Conservation (phyloP, 257 asterid species). For the Dorcoceras hygrometricum region DNA sequence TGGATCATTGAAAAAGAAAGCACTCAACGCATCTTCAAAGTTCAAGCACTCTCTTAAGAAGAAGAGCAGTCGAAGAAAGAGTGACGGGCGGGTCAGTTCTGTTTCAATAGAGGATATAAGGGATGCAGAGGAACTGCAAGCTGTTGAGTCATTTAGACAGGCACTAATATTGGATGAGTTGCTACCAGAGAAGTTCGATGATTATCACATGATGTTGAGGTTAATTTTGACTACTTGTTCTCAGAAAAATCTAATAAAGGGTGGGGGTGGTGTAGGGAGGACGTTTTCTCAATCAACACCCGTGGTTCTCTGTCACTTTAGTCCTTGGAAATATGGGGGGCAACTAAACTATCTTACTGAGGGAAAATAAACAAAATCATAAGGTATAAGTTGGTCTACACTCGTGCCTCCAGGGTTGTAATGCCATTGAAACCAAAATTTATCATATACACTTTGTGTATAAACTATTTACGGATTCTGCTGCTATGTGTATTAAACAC, state of each 20-base stretch:
- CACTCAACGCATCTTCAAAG: slow-evolving; percentile 84
- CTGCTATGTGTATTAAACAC: not conserved
- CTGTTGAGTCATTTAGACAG: slow-evolving; percentile 87
- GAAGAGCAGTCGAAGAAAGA: slow-evolving; percentile 81
- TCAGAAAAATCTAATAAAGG: not conserved
- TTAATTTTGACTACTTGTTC: slow-evolving; percentile 27
- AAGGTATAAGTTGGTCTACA: not conserved
- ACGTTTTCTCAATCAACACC: not conserved
- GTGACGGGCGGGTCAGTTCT: slow-evolving; percentile 78
- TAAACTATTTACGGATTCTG: not conserved
- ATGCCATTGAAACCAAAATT: not conserved
- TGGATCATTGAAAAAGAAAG: slow-evolving; percentile 85
- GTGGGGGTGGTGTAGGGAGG: not conserved
- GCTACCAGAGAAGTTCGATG: slow-evolving; percentile 79
- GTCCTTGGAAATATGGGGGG: slow-evolving; percentile 4
- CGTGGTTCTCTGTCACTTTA: not conserved
- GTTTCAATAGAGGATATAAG: slow-evolving; percentile 93
- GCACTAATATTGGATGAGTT: slow-evolving; percentile 78
- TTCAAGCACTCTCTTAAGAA: slow-evolving; percentile 94
- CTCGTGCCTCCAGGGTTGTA: not conserved
- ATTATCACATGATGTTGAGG: slow-evolving; percentile 96
- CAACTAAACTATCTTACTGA: not conserved
- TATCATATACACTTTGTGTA: slow-evolving; percentile 1
- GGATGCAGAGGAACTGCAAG: slow-evolving; percentile 82
- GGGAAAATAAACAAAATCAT: not conserved